Conservation (phyloP, 805 yeast genomes). For the Blastobotrys robertii region DNA sequence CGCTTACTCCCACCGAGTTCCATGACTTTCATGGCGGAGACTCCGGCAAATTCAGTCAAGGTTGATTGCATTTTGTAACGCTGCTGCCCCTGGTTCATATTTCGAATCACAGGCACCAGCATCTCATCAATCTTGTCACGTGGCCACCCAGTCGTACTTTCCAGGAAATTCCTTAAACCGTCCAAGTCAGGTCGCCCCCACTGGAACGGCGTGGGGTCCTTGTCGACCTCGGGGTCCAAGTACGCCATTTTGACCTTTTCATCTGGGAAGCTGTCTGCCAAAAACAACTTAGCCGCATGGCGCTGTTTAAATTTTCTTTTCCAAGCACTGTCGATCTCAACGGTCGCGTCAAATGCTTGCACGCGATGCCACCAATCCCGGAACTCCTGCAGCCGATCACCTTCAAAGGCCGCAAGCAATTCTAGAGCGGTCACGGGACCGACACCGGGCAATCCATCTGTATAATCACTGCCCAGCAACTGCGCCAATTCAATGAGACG, state of each 20-base stretch:
- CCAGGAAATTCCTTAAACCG: conserved; percentile 58
- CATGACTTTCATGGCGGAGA: conserved; percentile 17
- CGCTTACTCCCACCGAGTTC: conserved; percentile 17
- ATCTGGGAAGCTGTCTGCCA: conserved; percentile 65
- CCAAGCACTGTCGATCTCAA: too few species aligned
- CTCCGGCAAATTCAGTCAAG: conserved; percentile 16
- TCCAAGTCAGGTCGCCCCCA: conserved; percentile 93
- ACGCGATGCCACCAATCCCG: conserved; percentile 49
- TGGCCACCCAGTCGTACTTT: conserved; percentile 70
- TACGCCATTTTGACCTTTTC: conserved; percentile 63
- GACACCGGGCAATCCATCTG: conserved; percentile 83
- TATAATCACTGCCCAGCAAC: conserved; percentile 88
- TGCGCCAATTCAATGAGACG: conserved; percentile 73
- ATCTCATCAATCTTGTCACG: conserved; percentile 69
- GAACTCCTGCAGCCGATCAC: conserved; percentile 34
- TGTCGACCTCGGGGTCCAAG: conserved; percentile 71
- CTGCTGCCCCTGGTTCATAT: conserved; percentile 41
- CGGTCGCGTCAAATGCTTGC: conserved; percentile 30
- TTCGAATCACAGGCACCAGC: conserved; percentile 73
- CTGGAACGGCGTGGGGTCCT: conserved; percentile 61
- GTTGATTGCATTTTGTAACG: conserved; percentile 12
- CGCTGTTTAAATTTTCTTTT: conserved; percentile 49
- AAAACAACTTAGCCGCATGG: conserved; percentile 42
- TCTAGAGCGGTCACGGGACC: conserved; percentile 94
- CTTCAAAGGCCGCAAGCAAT: conserved; percentile 72